phyloP scores from a whole-genome alignment of 192 early-diverging fungal species.

The Linnemannia exigua region DNA sequence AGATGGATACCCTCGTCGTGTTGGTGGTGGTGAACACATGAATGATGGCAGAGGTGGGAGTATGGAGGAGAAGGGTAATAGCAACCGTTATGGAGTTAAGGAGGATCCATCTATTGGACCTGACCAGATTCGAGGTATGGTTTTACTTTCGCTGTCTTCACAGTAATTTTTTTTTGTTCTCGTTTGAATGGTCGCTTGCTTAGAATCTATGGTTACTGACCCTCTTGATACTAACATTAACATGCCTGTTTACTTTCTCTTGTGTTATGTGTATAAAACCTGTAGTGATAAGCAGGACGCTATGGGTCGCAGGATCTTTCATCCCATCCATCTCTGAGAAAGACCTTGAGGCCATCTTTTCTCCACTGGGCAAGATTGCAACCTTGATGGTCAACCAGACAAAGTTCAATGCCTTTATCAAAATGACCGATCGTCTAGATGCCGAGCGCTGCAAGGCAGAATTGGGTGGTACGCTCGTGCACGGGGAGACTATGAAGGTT shows the following conservation, averaged over 20 bases:
- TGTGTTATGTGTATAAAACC: background rate
- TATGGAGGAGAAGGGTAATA: background rate
- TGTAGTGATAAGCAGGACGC: constrained; percentile 58
- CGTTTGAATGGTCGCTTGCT: background rate
- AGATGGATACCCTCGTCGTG: background rate
- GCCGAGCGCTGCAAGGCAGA: constrained; percentile 47
- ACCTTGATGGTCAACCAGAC: constrained; percentile 59
- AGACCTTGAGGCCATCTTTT: constrained; percentile 54
- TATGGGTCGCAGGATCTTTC: constrained; percentile 59
- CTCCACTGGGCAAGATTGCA: constrained; percentile 45
- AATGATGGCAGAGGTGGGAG: background rate
- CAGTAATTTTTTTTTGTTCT: background rate
- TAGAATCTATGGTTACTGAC: background rate
- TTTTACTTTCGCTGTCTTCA: background rate
- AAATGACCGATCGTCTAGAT: constrained; percentile 55
- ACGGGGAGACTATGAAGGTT: constrained; percentile 56
- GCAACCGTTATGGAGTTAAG: constrained; percentile 1
- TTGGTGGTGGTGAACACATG: background rate
- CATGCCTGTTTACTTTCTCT: background rate
- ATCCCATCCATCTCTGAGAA: constrained; percentile 42
- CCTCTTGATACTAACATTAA: background rate
- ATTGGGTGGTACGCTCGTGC: constrained; percentile 31
- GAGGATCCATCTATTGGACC: constrained; percentile 36
- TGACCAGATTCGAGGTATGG: constrained; percentile 52
- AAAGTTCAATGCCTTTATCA: constrained; percentile 62